A percentile compares a stretch with the other conserved stretches of the same genome.
These are phyloP conservation scores for Rhodamnia argentea DNA, from an alignment of 345 rosid species.

Conservation along the genomic window DNA sequence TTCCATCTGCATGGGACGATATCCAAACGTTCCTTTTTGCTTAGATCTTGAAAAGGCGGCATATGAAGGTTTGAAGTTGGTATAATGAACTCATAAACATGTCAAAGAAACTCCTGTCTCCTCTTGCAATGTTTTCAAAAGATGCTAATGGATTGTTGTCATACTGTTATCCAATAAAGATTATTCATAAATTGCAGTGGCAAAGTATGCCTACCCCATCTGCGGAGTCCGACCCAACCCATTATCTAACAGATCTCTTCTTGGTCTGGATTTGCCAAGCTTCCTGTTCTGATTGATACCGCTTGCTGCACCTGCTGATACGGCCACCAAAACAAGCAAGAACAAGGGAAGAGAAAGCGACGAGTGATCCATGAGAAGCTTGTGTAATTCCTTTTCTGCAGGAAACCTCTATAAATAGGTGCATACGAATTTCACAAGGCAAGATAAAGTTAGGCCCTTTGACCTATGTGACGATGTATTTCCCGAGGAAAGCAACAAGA, in stretches of 20 bases:
- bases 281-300: constrained; percentile 5
- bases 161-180: not conserved
- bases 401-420: not conserved
- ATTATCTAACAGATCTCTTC: constrained; percentile 49
- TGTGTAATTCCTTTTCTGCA: not conserved
- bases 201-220: constrained; percentile 40
- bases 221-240: constrained; percentile 69
- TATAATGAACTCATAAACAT: not conserved
- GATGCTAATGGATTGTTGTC: not conserved
- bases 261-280: constrained; percentile 4
- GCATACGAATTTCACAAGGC: not conserved
- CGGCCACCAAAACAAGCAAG: not conserved
- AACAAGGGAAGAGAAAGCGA: not conserved
- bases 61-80: not conserved
- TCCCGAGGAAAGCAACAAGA: not conserved
- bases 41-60: not conserved
- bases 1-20: constrained; percentile 26
- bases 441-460: not conserved
- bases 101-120: not conserved
- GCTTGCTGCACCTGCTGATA: constrained; percentile 4
- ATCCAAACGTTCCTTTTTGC: not conserved
- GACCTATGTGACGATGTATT: not conserved
- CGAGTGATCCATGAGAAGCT: not conserved
- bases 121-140: not conserved
- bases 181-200: not conserved